A percentile compares a stretch with the other conserved stretches of the same genome.
Evolutionary conservation across 108 stramenopile species (phyloP).

Genomic region (Hondaea fermentalgiana): DNA sequence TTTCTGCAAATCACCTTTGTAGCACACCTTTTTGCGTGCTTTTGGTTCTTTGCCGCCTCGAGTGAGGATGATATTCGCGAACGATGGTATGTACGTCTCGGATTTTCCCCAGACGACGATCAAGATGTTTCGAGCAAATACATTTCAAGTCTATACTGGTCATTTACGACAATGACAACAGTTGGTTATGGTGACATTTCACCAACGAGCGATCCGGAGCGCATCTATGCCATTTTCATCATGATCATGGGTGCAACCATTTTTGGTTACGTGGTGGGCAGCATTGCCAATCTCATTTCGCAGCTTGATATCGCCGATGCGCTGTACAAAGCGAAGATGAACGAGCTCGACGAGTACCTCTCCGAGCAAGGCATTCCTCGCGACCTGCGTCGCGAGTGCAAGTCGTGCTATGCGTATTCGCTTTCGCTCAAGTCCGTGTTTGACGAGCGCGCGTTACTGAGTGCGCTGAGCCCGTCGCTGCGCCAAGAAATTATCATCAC

Average conservation of each 20-base stretch:
- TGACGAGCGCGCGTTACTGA: conserved; percentile 32
- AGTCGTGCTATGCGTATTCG: conserved; percentile 40
- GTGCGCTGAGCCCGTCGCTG: conserved; percentile 28
- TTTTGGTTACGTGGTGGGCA: conserved; percentile 55
- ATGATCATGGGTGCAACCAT: conserved; percentile 52
- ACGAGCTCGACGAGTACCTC: conserved; percentile 35
- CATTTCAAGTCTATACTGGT: conserved; percentile 50
- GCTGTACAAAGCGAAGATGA: conserved; percentile 29
- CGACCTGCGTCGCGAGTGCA: conserved; percentile 17
- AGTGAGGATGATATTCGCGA: neutral
- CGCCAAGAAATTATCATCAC: conserved; percentile 32
- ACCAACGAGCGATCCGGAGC: conserved; percentile 28
- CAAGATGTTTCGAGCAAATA: conserved; percentile 28
- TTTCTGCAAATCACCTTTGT: conserved; percentile 31
- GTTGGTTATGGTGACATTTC: conserved; percentile 46
- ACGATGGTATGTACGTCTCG: neutral
- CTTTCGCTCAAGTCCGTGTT: conserved; percentile 35
- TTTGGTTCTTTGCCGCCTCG: conserved; percentile 21
- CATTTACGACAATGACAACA: conserved; percentile 53
- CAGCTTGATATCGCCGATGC: conserved; percentile 32
- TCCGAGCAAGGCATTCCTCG: conserved; percentile 34
- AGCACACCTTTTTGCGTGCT: conserved; percentile 43
- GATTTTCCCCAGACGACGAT: neutral
- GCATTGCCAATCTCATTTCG: conserved; percentile 35
- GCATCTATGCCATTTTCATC: conserved; percentile 34